phyloP scores from a whole-genome alignment of 768 basidiomycete genomes.

The Hygrocybe punicea region DNA sequence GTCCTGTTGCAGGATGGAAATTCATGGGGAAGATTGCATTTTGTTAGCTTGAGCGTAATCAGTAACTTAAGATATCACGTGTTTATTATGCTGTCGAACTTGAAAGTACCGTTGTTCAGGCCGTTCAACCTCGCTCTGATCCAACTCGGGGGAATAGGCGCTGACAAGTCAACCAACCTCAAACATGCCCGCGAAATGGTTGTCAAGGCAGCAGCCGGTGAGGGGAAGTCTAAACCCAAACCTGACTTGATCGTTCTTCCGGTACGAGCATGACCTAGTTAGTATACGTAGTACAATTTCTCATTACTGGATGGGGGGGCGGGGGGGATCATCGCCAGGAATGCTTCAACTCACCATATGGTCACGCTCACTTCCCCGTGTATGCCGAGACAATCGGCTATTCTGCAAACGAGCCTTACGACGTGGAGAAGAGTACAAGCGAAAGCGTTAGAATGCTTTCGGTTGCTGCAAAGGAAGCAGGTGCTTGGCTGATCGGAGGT shows the following conservation, averaged over 20 bases:
- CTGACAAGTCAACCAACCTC: conserved; percentile 76
- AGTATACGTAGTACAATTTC: not conserved
- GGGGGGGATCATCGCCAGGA: conserved; percentile 60
- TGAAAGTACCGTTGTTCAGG: conserved; percentile 47
- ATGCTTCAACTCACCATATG: conserved; percentile 88
- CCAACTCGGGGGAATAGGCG: conserved; percentile 75
- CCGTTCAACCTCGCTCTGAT: conserved; percentile 85
- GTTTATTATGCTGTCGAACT: too few relatives aligned
- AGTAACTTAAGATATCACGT: too few relatives aligned
- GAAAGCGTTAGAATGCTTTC: conserved; percentile 83
- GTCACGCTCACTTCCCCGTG: conserved; percentile 71
- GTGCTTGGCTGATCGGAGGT: conserved; percentile 94
- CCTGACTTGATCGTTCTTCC: conserved; percentile 84
- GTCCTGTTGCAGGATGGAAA: conserved; percentile 57
- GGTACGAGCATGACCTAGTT: conserved; percentile 39
- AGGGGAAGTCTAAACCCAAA: conserved; percentile 47
- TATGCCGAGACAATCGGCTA: conserved; percentile 80
- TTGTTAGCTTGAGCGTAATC: not conserved
- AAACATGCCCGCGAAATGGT: conserved; percentile 80
- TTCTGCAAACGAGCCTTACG: conserved; percentile 54
- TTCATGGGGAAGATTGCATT: conserved; percentile 41
- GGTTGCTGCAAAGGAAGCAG: conserved; percentile 68
- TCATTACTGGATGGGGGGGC: too few relatives aligned
- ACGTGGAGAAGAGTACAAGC: conserved; percentile 53
- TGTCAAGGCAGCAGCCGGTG: conserved; percentile 54